Percentiles rank a stretch among this genome's conserved stretches.
Evolutionary conservation across 176 grass and related monocot genomes (phyloP).

Genomic region (Cenchrus fungigraminus): DNA sequence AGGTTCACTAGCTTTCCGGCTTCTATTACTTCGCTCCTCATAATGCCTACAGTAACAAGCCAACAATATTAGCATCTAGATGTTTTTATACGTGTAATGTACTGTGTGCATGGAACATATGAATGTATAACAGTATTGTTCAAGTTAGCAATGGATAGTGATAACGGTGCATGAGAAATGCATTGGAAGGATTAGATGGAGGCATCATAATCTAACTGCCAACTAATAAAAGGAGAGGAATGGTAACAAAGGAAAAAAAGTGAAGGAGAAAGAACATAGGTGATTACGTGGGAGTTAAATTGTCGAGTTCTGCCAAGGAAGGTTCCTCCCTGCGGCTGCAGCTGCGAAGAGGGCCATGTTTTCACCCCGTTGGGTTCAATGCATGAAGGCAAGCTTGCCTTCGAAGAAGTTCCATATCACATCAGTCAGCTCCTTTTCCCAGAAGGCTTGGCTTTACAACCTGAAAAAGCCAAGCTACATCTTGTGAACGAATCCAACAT

Average conservation of each 20-base stretch:
- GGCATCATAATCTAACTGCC: not conserved
- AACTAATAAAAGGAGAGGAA: not conserved
- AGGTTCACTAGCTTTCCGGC: not conserved
- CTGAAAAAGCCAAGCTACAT: too few species aligned
- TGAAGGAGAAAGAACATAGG: not conserved
- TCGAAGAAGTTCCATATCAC: slow-evolving; percentile 71
- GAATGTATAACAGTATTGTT: not conserved
- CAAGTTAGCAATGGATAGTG: not conserved
- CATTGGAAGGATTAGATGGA: not conserved
- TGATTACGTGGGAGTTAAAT: slow-evolving; percentile 55
- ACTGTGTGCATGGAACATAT: not conserved
- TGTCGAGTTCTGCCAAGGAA: slow-evolving; percentile 68
- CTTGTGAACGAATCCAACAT: too few species aligned
- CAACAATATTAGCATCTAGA: not conserved
- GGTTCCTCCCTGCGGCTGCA: slow-evolving; percentile 37
- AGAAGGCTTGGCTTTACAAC: too few species aligned
- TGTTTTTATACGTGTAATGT: not conserved
- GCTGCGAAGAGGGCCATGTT: slow-evolving; percentile 53
- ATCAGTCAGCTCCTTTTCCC: not conserved
- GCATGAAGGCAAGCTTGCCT: slow-evolving; percentile 62
- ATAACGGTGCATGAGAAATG: not conserved
- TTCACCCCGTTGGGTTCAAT: slow-evolving; percentile 66
- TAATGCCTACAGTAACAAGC: slow-evolving; percentile 3
- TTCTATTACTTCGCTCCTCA: not conserved
- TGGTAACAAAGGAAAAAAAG: not conserved